Conservation (phyloP, 1,284 basidiomycete genomes). For the Ustilago loliicola region DNA sequence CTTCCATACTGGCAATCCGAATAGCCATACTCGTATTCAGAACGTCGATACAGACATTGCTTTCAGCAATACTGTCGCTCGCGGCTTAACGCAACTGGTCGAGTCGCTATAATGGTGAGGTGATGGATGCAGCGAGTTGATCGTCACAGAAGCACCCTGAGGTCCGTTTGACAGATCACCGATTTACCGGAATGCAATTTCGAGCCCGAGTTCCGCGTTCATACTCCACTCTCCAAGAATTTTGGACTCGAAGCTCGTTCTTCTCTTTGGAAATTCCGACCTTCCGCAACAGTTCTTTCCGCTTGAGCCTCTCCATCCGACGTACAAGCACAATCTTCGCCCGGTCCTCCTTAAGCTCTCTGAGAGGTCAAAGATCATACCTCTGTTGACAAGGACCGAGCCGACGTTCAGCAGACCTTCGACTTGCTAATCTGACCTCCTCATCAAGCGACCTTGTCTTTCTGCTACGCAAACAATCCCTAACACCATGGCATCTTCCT, state of each 20-base stretch:
- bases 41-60: no score
- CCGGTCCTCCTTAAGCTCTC: no score
- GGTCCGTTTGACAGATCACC: neutral
- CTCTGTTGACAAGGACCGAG: no score
- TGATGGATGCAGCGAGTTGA: neutral
- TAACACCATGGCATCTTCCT: constrained; percentile 27
- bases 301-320: neutral
- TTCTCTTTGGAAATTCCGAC: neutral
- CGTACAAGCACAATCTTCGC: neutral
- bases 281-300: neutral
- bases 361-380: no score
- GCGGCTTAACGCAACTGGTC: no score
- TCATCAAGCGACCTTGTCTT: neutral
- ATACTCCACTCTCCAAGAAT: constrained; percentile 20
- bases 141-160: neutral
- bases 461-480: neutral
- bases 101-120: no score
- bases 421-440: neutral
- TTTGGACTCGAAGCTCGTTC: constrained; percentile 6
- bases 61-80: no score
- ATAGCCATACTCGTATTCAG: no score
- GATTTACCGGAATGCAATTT: neutral
- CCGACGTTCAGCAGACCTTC: no score
- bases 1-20: no score
- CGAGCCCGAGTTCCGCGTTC: constrained; percentile 12